Evolutionary conservation across 2,329 filamentous ascomycete species (phyloP).

Genomic region (Saccharata proteae): DNA sequence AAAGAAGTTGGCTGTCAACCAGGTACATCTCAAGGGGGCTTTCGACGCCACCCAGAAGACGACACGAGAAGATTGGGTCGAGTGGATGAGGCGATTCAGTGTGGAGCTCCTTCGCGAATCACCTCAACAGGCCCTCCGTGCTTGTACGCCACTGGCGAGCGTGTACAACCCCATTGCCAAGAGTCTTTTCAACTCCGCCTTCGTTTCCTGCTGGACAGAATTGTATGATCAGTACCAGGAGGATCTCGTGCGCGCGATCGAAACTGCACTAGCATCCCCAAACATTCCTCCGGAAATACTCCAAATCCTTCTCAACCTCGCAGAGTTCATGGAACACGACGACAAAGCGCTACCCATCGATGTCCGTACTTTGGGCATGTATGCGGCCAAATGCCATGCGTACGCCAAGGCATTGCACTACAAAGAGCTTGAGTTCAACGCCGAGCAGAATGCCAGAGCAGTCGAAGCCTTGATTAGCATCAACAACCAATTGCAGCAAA

Average conservation of each 20-base stretch:
- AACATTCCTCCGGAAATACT: conserved; percentile 94
- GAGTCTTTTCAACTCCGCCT: conserved; percentile 95
- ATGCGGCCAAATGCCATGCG: conserved; percentile 92
- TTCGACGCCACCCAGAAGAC: conserved; percentile 97
- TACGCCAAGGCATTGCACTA: conserved; percentile 98
- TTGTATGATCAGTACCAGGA: conserved; percentile 95
- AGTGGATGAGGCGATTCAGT: conserved; percentile 95
- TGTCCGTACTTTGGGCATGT: conserved; percentile 84
- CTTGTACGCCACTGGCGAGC: conserved; percentile 82
- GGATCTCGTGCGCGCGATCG: conserved; percentile 88
- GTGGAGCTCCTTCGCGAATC: conserved; percentile 91
- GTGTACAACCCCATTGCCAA: conserved; percentile 84
- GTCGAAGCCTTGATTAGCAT: conserved; percentile 98
- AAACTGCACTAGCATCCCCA: conserved; percentile 86
- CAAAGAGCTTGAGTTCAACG: conserved; percentile 95
- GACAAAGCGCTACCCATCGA: conserved; percentile 97
- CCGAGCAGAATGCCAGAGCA: conserved; percentile 89
- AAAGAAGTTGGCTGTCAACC: conserved; percentile 94
- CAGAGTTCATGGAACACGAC: conserved; percentile 99
- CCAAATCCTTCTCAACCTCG: conserved; percentile 85
- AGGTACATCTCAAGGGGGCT: conserved; percentile 89
- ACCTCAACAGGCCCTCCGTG: conserved; percentile 85
- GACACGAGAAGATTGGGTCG: conserved; percentile 97
- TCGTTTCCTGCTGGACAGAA: conserved; percentile 98
- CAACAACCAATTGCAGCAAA: conserved; percentile 98